Evolutionary conservation across 1,284 basidiomycete genomes (phyloP).

Genomic region (Cutaneotrichosporon curvatum): DNA sequence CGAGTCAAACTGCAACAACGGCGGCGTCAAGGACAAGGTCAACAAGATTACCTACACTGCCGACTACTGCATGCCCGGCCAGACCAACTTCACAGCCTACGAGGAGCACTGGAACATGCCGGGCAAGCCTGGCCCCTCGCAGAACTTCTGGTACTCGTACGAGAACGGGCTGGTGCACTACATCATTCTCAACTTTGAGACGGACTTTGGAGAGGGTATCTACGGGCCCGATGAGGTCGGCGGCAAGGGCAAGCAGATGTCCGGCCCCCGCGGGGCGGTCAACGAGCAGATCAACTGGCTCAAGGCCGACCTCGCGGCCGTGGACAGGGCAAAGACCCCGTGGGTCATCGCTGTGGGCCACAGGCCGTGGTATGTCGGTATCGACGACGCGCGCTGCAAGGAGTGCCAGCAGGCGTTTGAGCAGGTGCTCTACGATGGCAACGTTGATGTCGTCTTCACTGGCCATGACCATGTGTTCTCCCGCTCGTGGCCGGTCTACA

Average conservation of each 20-base stretch:
- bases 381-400: slow-evolving; percentile 17
- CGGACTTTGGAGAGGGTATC: slow-evolving; percentile 24
- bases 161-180: slow-evolving; percentile 25
- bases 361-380: slow-evolving; percentile 27
- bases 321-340: slow-evolving; percentile 42
- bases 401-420: slow-evolving; percentile 40
- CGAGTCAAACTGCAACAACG: slow-evolving; percentile 26
- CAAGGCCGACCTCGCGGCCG: slow-evolving; percentile 33
- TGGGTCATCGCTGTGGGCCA: slow-evolving; percentile 44
- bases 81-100: slow-evolving; percentile 27
- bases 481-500: slow-evolving; percentile 32
- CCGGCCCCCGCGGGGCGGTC: slow-evolving; percentile 10
- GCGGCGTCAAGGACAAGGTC: slow-evolving; percentile 18
- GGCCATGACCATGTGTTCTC: slow-evolving; percentile 44
- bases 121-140: slow-evolving; percentile 12
- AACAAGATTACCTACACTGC: slow-evolving; percentile 28
- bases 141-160: slow-evolving; percentile 39
- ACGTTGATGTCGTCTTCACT: slow-evolving; percentile 36
- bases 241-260: slow-evolving; percentile 23
- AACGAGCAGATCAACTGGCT: slow-evolving; percentile 28
- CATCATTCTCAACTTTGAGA: slow-evolving; percentile 26
- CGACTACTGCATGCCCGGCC: slow-evolving; percentile 25
- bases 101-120: slow-evolving; percentile 37
- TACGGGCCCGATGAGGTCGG: slow-evolving; percentile 22
- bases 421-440: slow-evolving; percentile 34